Percentiles rank a stretch among this genome's conserved stretches.
These are phyloP conservation scores for Drosera capensis DNA, from an alignment of 148 eudicot species.

Conservation along the genomic window DNA sequence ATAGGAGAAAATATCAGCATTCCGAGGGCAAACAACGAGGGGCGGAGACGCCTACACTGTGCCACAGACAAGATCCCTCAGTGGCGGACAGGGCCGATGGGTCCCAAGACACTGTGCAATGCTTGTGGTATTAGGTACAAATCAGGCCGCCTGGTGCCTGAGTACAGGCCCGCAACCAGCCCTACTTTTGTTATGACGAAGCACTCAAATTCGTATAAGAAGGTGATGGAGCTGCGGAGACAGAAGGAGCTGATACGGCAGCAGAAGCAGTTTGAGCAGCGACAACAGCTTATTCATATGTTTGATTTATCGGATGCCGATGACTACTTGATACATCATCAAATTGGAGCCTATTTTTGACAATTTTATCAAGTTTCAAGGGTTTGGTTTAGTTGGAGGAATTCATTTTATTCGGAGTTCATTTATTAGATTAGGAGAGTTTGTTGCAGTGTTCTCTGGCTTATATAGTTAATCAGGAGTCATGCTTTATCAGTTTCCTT, in stretches of 20 bases:
- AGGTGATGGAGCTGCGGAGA: constrained; percentile 69
- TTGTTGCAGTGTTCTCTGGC: no score
- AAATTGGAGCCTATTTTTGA: constrained; percentile 49
- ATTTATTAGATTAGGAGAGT: no score
- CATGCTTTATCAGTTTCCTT: no score
- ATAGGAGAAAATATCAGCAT: constrained; percentile 4
- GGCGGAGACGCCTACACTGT: constrained; percentile 64
- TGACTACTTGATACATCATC: constrained; percentile 83
- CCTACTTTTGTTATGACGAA: constrained; percentile 59
- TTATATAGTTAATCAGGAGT: no score
- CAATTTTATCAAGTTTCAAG: no score
- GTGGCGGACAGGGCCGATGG: constrained; percentile 90
- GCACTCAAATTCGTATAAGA: constrained; percentile 84
- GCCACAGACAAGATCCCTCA: constrained; percentile 87
- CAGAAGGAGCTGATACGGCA: constrained; percentile 54
- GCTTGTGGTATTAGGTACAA: constrained; percentile 86
- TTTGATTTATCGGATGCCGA: constrained; percentile 38
- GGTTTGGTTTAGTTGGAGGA: no score
- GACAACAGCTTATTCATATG: constrained; percentile 25
- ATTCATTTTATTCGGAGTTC: no score
- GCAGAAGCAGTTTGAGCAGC: constrained; percentile 25
- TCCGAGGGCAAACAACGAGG: constrained; percentile 18
- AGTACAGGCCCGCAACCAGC: constrained; percentile 85
- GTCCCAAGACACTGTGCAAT: constrained; percentile 82
- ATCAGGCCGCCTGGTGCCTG: constrained; percentile 81